Evolutionary conservation across 805 yeast species (phyloP).

Genomic region (Starmerella sp.): DNA sequence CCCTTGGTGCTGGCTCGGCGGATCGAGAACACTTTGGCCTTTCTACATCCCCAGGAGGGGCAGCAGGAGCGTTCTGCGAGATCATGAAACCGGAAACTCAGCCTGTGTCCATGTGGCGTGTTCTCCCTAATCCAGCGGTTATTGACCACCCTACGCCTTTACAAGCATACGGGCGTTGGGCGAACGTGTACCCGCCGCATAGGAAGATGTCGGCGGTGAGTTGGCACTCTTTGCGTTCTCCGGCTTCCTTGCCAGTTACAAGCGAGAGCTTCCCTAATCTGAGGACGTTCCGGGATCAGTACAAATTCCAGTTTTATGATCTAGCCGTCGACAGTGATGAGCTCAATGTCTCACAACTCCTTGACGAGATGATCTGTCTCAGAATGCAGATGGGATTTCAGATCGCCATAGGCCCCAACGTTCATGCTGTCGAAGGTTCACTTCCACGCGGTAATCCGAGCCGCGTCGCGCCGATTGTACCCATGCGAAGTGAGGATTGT

Average conservation of each 20-base stretch:
- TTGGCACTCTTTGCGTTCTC: slow-evolving; percentile 89
- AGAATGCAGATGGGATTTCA: slow-evolving; percentile 84
- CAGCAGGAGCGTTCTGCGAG: not conserved
- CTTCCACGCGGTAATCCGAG: slow-evolving; percentile 46
- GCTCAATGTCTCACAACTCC: slow-evolving; percentile 36
- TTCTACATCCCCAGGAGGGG: not conserved
- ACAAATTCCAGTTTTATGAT: slow-evolving; percentile 73
- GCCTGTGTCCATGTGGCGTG: slow-evolving; percentile 41
- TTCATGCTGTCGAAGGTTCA: slow-evolving; percentile 52
- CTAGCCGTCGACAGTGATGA: slow-evolving; percentile 19
- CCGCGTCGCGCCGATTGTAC: slow-evolving; percentile 46
- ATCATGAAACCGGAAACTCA: slow-evolving; percentile 9
- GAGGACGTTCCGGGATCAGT: slow-evolving; percentile 57
- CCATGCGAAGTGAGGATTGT: slow-evolving; percentile 32
- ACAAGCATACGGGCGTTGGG: slow-evolving; percentile 76
- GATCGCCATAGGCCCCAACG: slow-evolving; percentile 63
- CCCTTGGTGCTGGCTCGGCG: not conserved
- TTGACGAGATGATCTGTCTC: slow-evolving; percentile 78
- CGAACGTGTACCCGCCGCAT: slow-evolving; percentile 70
- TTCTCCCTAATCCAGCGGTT: slow-evolving; percentile 61
- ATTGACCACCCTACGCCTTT: slow-evolving; percentile 40
- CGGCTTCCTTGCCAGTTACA: slow-evolving; percentile 82
- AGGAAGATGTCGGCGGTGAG: slow-evolving; percentile 59
- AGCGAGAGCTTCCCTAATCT: slow-evolving; percentile 66
- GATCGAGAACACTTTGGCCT: not conserved